Evolutionary conservation across 2,329 filamentous ascomycete genomes (phyloP).

Genomic region (Monosporascus cannonballus): DNA sequence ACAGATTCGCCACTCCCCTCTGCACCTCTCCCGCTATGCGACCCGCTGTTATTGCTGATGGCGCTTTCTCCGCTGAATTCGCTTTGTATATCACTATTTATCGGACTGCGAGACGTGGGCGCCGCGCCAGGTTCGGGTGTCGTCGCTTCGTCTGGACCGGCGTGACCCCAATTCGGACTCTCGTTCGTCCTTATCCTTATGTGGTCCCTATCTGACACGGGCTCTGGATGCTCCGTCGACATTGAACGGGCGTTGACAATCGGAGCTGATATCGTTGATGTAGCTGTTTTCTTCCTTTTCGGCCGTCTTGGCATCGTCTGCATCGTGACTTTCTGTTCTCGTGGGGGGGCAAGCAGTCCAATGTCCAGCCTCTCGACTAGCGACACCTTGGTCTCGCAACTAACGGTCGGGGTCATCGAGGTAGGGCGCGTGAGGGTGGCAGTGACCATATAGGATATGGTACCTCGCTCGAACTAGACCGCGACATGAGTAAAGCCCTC

Average conservation of each 20-base stretch:
- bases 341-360: conserved; percentile 65
- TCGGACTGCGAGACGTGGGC: conserved; percentile 34
- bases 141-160: conserved; percentile 32
- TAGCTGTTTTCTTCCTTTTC: conserved; percentile 52
- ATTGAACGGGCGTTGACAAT: conserved; percentile 18
- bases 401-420: conserved; percentile 72
- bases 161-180: conserved; percentile 34
- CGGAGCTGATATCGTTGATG: conserved; percentile 39
- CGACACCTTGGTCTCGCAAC: conserved; percentile 74
- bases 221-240: conserved; percentile 35
- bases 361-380: conserved; percentile 82
- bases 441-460: conserved; percentile 85
- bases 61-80: conserved; percentile 67
- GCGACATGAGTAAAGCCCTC: conserved; percentile 9
- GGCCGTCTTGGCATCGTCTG: conserved; percentile 74
- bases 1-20: conserved; percentile 41
- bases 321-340: conserved; percentile 76
- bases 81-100: conserved; percentile 54
- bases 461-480: conserved; percentile 84
- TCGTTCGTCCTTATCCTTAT: conserved; percentile 29
- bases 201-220: conserved; percentile 32
- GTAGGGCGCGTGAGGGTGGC: conserved; percentile 86
- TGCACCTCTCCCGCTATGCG: conserved; percentile 44
- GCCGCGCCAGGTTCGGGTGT: conserved; percentile 24
- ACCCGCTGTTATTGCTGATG: conserved; percentile 58